Evolutionary conservation across 202 grass and related monocot species (phyloP).

Genomic region (Brachypodium distachyon): DNA sequence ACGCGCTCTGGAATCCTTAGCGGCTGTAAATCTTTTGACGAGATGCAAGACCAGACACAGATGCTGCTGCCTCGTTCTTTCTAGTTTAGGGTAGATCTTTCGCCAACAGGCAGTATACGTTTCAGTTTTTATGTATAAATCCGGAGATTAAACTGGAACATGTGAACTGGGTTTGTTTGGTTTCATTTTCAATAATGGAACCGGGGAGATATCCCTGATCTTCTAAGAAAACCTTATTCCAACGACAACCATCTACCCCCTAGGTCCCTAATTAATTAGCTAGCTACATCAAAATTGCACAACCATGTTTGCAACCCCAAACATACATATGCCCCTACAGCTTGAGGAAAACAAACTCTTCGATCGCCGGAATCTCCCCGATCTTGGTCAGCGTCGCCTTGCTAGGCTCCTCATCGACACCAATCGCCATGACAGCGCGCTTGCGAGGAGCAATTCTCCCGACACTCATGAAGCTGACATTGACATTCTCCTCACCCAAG

Average conservation of each 20-base stretch:
- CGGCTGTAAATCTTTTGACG: too few species aligned
- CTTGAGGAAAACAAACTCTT: slow-evolving; percentile 90
- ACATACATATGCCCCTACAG: slow-evolving; percentile 37
- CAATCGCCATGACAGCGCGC: slow-evolving; percentile 75
- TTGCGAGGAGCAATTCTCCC: slow-evolving; percentile 60
- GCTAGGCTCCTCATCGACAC: slow-evolving; percentile 66
- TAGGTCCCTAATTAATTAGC: slow-evolving; percentile 16
- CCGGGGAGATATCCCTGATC: too few species aligned
- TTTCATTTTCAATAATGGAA: too few species aligned
- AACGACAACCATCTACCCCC: slow-evolving; percentile 3
- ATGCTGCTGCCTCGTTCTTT: too few species aligned
- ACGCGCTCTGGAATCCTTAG: not conserved
- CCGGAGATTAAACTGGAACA: too few species aligned
- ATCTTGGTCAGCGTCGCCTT: slow-evolving; percentile 61
- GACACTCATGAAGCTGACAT: slow-evolving; percentile 93
- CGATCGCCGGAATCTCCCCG: slow-evolving; percentile 66
- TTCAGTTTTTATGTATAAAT: too few species aligned
- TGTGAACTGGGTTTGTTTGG: too few species aligned
- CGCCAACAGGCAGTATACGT: too few species aligned
- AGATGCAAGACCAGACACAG: too few species aligned
- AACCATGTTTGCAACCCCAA: slow-evolving; percentile 11
- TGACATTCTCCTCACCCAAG: slow-evolving; percentile 68
- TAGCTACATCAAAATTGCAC: slow-evolving; percentile 50
- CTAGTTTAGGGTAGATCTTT: too few species aligned
- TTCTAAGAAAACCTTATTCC: slow-evolving; percentile 40